phyloP scores from a whole-genome alignment of 2,329 filamentous ascomycete species.

The Didymella exigua region DNA sequence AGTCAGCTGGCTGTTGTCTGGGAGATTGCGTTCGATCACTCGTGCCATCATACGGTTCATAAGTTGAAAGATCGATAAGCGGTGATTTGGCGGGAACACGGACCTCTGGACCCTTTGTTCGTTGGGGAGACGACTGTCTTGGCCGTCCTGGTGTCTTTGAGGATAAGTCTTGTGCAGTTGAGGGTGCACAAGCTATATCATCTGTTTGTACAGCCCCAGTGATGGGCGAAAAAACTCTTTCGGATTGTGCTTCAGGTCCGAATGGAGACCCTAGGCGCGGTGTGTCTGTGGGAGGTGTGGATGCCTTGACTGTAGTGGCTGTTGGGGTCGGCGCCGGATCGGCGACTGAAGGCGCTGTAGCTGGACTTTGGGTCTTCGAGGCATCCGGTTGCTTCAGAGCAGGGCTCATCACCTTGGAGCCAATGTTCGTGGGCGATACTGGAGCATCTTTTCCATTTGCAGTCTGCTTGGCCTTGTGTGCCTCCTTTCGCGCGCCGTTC shows the following conservation, averaged over 20 bases:
- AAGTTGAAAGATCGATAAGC: background rate
- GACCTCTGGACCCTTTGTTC: background rate
- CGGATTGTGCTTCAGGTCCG: background rate
- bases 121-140: background rate
- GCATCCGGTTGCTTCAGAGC: background rate
- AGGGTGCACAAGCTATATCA: no score
- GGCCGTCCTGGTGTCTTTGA: background rate
- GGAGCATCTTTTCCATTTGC: background rate
- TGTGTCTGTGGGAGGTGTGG: background rate
- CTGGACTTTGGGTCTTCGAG: background rate
- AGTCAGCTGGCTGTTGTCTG: background rate
- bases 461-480: constrained; percentile 21
- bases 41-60: background rate
- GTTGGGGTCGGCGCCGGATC: background rate
- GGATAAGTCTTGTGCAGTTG: background rate
- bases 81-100: constrained; percentile 1
- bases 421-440: background rate
- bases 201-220: background rate
- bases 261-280: background rate
- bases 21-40: background rate
- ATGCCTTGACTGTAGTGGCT: background rate
- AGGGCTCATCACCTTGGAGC: background rate
- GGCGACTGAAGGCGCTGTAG: background rate
- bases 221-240: background rate
- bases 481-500: constrained; percentile 13